phyloP scores from a whole-genome alignment of 768 basidiomycete genomes.

The Calocera viscosa region DNA sequence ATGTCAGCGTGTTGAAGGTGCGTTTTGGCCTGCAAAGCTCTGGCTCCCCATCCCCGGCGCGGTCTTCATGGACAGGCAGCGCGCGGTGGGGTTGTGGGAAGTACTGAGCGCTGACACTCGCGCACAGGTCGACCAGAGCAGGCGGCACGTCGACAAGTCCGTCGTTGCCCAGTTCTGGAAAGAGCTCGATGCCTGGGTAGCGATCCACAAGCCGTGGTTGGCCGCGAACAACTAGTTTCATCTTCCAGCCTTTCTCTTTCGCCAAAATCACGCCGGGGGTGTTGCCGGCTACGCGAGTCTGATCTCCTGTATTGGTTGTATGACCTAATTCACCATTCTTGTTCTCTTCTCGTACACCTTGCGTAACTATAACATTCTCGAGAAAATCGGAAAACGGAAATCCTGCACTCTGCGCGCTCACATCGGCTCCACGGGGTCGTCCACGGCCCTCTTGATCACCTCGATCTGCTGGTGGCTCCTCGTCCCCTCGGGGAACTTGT shows the following conservation, averaged over 20 bases:
- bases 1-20: conserved; percentile 88
- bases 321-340: too few species aligned
- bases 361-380: too few species aligned
- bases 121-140: conserved; percentile 69
- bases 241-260: too few species aligned
- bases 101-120: background rate
- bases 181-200: conserved; percentile 73
- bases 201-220: conserved; percentile 65
- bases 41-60: too few species aligned
- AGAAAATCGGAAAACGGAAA: too few species aligned
- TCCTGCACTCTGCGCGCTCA: background rate
- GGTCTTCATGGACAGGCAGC: too few species aligned
- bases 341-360: too few species aligned
- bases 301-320: too few species aligned
- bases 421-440: background rate
- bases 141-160: conserved; percentile 87
- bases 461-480: background rate
- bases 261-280: too few species aligned
- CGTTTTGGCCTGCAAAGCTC: conserved; percentile 16
- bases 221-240: conserved; percentile 24
- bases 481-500: background rate
- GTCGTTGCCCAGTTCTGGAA: conserved; percentile 96
- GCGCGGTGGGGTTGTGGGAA: too few species aligned
- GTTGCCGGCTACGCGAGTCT: too few species aligned
- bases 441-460: background rate